phyloP scores from a whole-genome alignment of 2,329 filamentous ascomycete species.

The Aspergillus sp. region DNA sequence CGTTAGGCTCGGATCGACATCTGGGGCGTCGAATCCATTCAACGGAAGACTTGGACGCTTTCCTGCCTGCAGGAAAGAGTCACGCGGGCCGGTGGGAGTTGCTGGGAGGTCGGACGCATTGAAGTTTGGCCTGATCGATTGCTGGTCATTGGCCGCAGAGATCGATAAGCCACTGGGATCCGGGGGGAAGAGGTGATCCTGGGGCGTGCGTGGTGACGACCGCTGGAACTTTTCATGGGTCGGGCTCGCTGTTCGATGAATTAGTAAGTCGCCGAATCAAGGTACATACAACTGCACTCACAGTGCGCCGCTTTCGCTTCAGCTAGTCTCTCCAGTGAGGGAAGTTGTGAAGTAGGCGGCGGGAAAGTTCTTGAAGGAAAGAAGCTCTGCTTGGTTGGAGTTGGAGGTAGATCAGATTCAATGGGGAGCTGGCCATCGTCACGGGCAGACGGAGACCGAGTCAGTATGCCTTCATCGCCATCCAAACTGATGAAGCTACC shows the following conservation, averaged over 20 bases:
- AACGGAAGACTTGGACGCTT: slow-evolving; percentile 59
- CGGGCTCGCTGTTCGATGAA: slow-evolving; percentile 51
- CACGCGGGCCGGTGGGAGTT: slow-evolving; percentile 65
- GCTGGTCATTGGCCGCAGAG: slow-evolving; percentile 49
- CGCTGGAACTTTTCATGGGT: slow-evolving; percentile 46
- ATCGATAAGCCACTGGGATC: slow-evolving; percentile 80
- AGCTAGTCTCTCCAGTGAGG: slow-evolving; percentile 26
- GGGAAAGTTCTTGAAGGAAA: slow-evolving; percentile 29
- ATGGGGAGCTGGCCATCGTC: slow-evolving; percentile 48
- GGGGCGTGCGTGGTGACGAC: slow-evolving; percentile 66
- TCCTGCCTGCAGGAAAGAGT: slow-evolving; percentile 48
- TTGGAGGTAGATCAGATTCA: slow-evolving; percentile 76
- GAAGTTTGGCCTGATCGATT: slow-evolving; percentile 30
- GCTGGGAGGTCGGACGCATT: slow-evolving; percentile 53
- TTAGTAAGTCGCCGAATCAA: slow-evolving; percentile 23
- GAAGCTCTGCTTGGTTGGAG: slow-evolving; percentile 64
- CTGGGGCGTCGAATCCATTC: slow-evolving; percentile 58
- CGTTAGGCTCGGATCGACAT: slow-evolving; percentile 65
- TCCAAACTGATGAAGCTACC: slow-evolving; percentile 75
- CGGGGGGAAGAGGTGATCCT: slow-evolving; percentile 61
- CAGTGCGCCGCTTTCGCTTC: slow-evolving; percentile 24
- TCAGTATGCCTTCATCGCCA: slow-evolving; percentile 58
- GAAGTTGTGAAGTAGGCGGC: slow-evolving; percentile 22
- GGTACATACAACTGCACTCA: slow-evolving; percentile 28
- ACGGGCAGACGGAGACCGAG: slow-evolving; percentile 47